A percentile compares a stretch with the other conserved stretches of the same genome.
These are phyloP conservation scores for Neostapfia colusana DNA, from an alignment of 176 grass and related monocot species.

Conservation along the genomic window DNA sequence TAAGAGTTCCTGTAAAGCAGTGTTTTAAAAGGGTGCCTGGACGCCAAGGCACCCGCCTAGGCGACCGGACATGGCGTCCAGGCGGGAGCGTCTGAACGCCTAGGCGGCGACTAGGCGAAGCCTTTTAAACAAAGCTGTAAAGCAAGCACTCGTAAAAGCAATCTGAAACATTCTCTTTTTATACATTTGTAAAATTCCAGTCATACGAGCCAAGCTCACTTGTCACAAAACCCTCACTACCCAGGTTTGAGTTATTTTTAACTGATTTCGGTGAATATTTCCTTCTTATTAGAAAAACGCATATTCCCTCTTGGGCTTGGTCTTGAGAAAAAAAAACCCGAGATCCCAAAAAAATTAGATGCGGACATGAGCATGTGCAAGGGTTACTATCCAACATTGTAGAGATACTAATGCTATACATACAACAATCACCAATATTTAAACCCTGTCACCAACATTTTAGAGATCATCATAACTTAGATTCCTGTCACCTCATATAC, in stretches of 20 bases:
- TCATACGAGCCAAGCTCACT: background rate
- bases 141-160: background rate
- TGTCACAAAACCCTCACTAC: background rate
- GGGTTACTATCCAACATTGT: background rate
- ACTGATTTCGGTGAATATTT: background rate
- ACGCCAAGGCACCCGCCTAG: too few species aligned
- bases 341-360: background rate
- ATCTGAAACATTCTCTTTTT: background rate
- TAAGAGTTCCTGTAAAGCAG: slow-evolving; percentile 15
- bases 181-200: background rate
- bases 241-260: background rate
- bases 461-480: background rate
- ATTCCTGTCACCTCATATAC: background rate
- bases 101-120: too few species aligned
- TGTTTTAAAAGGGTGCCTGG: too few species aligned
- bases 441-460: too few species aligned
- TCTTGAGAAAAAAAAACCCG: background rate
- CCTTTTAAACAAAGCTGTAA: too few species aligned
- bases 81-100: too few species aligned
- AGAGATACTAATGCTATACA: background rate
- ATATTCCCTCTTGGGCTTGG: background rate
- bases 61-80: too few species aligned
- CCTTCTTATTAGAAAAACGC: background rate
- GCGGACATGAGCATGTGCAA: slow-evolving; percentile 5
- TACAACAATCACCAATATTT: background rate